A percentile compares a stretch with the other conserved stretches of the same genome.
Conservation (phyloP, 345 rosid genomes). For the Heritiera fomes region DNA sequence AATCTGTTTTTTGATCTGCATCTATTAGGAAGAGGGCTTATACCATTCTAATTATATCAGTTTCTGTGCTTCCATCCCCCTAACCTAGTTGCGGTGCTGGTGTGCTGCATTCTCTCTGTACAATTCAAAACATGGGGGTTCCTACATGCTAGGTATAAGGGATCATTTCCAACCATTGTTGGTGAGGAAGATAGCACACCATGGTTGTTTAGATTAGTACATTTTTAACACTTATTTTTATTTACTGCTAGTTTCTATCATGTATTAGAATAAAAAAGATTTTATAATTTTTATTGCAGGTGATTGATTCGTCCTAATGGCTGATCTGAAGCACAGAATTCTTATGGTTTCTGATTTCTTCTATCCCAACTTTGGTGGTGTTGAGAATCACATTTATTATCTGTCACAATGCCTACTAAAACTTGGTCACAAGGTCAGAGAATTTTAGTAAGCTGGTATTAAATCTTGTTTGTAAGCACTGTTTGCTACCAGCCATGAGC, state of each 20-base stretch:
- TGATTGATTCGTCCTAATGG: slow-evolving; percentile 44
- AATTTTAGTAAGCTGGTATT: neutral
- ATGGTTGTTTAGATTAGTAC: neutral
- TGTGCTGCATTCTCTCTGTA: neutral
- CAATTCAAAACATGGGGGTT: neutral
- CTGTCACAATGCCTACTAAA: slow-evolving; percentile 87
- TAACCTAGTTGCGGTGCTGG: neutral
- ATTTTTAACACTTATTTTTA: neutral
- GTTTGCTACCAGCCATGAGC: neutral
- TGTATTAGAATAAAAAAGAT: neutral
- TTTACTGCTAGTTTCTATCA: neutral
- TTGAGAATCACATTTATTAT: slow-evolving; percentile 87
- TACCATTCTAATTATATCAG: neutral
- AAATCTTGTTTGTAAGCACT: slow-evolving; percentile 7
- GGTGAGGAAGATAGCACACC: neutral
- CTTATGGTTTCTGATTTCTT: slow-evolving; percentile 96
- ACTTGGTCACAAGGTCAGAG: slow-evolving; percentile 90
- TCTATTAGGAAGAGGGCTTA: neutral
- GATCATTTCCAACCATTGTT: slow-evolving; percentile 2
- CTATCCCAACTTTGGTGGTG: slow-evolving; percentile 97
- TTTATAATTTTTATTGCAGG: slow-evolving; percentile 30
- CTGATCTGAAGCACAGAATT: slow-evolving; percentile 56
- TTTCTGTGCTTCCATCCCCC: neutral
- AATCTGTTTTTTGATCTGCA: neutral
- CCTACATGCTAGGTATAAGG: neutral